Conservation (phyloP, 108 stramenopile genomes). For the Nannochloropsis oceanica region DNA sequence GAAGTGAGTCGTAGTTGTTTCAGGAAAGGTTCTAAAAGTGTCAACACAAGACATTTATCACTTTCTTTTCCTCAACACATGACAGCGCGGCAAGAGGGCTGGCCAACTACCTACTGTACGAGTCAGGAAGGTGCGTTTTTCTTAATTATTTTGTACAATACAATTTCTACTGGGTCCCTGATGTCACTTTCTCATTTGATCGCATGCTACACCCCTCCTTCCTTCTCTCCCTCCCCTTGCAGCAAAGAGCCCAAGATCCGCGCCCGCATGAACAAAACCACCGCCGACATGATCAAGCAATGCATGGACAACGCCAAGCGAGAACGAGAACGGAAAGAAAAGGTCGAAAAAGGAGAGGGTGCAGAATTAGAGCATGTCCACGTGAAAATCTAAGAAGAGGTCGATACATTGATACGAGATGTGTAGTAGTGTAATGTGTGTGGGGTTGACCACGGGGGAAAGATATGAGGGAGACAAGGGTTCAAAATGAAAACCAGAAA, state of each 20-base stretch:
- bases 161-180: not conserved
- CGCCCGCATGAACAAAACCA: not conserved
- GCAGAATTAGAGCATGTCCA: not conserved
- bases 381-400: not conserved
- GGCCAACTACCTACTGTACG: slow-evolving; percentile 20
- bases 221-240: not conserved
- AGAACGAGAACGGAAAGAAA: not conserved
- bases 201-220: not conserved
- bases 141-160: not conserved
- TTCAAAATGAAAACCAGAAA: no score
- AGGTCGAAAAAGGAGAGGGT: not conserved
- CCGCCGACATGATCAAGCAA: not conserved
- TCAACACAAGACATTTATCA: not conserved
- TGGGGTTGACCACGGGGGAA: no score
- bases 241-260: not conserved
- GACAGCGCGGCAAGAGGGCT: slow-evolving; percentile 22
- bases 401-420: not conserved
- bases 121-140: slow-evolving; percentile 5
- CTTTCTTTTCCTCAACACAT: not conserved
- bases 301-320: not conserved
- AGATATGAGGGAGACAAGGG: no score
- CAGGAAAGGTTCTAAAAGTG: not conserved
- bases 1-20: not conserved
- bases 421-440: no score
- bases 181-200: no score